Conservation (phyloP, 169 alveolate genomes). For the Plasmodium fragile region DNA sequence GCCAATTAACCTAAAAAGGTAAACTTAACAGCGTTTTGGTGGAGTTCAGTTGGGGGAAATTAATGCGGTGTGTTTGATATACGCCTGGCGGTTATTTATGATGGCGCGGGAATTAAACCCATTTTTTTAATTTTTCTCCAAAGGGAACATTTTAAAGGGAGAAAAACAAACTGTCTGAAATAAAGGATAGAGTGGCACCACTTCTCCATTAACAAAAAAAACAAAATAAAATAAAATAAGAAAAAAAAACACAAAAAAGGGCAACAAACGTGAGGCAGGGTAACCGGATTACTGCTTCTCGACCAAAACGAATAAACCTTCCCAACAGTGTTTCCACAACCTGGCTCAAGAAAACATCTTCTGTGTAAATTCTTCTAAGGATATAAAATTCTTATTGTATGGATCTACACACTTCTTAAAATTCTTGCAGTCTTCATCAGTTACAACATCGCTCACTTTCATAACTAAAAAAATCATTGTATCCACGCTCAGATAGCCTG, state of each 20-base stretch:
- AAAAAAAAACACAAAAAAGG: not conserved
- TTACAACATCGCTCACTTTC: conserved; percentile 44
- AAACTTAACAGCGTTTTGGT: not conserved
- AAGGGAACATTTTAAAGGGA: not conserved
- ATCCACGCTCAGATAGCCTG: conserved; percentile 24
- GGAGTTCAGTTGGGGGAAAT: not conserved
- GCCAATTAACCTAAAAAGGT: not conserved
- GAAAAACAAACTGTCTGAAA: not conserved
- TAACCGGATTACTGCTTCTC: not conserved
- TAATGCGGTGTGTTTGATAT: not conserved
- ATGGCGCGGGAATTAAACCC: not conserved
- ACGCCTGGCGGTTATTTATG: not conserved
- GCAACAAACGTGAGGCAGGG: not conserved
- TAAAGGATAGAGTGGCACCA: not conserved
- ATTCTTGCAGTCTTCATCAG: conserved; percentile 26
- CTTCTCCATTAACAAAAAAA: not conserved
- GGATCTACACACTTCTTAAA: conserved; percentile 70
- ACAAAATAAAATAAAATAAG: not conserved
- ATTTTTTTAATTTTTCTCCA: not conserved
- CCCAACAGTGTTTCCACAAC: not conserved
- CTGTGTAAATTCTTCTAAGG: conserved; percentile 30
- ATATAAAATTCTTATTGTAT: conserved; percentile 6
- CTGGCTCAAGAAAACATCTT: conserved; percentile 28
- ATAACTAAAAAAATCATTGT: conserved; percentile 26
- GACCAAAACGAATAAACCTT: not conserved